These are phyloP conservation scores for Macrophomina tecta DNA, from an alignment of 2,329 filamentous ascomycete species.

Conservation along the genomic window DNA sequence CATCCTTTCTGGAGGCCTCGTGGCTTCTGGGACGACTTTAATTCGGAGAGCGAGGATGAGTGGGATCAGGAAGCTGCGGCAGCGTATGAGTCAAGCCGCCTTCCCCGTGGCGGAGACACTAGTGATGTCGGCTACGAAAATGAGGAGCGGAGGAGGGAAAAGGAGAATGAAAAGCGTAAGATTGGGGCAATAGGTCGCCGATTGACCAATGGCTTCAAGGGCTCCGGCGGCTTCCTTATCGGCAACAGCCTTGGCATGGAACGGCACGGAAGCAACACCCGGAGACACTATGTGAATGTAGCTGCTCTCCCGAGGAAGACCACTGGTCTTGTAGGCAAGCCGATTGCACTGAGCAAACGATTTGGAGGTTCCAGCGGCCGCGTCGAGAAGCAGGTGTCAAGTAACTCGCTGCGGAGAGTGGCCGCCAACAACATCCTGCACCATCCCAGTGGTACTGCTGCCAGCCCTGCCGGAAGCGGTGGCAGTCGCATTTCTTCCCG, in stretches of 20 bases:
- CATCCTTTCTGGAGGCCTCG: slow-evolving; percentile 69
- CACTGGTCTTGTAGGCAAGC: not conserved
- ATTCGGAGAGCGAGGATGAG: slow-evolving; percentile 46
- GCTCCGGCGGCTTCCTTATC: slow-evolving; percentile 54
- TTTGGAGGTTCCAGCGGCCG: slow-evolving; percentile 3
- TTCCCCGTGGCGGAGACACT: slow-evolving; percentile 55
- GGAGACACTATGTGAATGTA: slow-evolving; percentile 46
- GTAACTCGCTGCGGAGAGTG: not conserved
- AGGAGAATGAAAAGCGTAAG: slow-evolving; percentile 5
- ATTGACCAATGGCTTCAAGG: slow-evolving; percentile 47
- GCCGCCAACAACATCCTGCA: not conserved
- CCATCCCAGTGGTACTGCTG: not conserved
- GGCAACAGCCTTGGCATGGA: slow-evolving; percentile 64
- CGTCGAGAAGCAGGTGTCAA: slow-evolving; percentile 16
- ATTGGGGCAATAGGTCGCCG: slow-evolving; percentile 36
- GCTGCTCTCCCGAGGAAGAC: not conserved
- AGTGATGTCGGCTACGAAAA: slow-evolving; percentile 43
- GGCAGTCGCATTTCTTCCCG: slow-evolving; percentile 6
- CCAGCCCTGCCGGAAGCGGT: slow-evolving; percentile 2
- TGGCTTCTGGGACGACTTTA: slow-evolving; percentile 66
- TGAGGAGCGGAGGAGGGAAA: not conserved
- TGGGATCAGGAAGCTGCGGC: slow-evolving; percentile 35
- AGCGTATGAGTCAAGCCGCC: slow-evolving; percentile 28
- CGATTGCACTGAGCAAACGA: slow-evolving; percentile 4
- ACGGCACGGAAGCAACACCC: slow-evolving; percentile 50